Base-by-base conservation (phyloP, 345 rosid species). In the Atalantia buxifolia region DNA sequence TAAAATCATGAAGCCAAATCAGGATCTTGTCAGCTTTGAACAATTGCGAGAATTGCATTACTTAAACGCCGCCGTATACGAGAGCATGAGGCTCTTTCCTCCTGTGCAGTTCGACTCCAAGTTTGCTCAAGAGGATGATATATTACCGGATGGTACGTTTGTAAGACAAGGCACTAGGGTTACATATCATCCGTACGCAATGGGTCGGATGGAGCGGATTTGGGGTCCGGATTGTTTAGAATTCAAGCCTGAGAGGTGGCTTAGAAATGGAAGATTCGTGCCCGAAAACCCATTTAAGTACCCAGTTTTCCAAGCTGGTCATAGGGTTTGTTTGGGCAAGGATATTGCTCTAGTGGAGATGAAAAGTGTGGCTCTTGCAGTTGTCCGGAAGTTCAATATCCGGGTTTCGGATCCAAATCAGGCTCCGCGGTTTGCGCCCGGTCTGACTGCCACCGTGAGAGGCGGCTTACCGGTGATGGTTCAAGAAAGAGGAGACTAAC, bases 181-280 rank as follows among this genome's bases (percentile, higher is more conserved):
- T 21, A 91, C 94, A 2, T 93, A 93, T 76, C 96, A 91, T 72
- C 87, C 93, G 0, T 93, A 93, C 25, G 92, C 94, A 1, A 90
- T 92, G 96, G 94, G 90, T 27, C 69, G 97, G 69, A 87, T 89
- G 79, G 87, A 81, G 56, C 87, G 88, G 9, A 80, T 92, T 10
- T 93, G 98, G 98, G 97, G 98, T 0, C 36, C 76, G 2, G 95
- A 92, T 80, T 89, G 88, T 83, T 45, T 80, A 57, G 90, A 93
- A 57, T 93, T 87, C 83, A 90, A 83, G 82, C 98, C 98, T 0
- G 94, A 87, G 30, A 86, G 98, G 40, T 93, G 97, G 98, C 75
- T 93, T 57, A 78, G 74, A 71, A 77, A 76, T 13, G 90, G 93
- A 0, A 33, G 68, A 16, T 93, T 87, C 81, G 63, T 13, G 1